Evolutionary conservation across 2,329 filamentous ascomycete species (phyloP).

Genomic region (Bipolaris cookei): DNA sequence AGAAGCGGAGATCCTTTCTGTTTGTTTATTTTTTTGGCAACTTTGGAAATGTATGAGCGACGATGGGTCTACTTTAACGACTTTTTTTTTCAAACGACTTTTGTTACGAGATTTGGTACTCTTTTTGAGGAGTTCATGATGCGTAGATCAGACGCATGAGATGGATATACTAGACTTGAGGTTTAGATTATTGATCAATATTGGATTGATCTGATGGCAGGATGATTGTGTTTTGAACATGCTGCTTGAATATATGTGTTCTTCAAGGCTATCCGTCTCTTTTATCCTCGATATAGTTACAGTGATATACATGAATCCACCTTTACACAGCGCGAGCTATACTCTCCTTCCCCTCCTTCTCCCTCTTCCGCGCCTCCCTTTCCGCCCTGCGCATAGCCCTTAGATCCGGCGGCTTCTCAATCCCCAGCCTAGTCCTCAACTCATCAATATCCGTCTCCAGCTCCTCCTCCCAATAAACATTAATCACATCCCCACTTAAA

Average conservation of each 20-base stretch:
- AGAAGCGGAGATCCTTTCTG: not conserved
- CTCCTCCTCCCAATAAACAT: conserved; percentile 98
- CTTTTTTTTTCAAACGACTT: not conserved
- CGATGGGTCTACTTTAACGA: not conserved
- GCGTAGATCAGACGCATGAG: conserved; percentile 5
- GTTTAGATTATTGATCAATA: conserved; percentile 5
- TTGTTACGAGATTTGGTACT: not conserved
- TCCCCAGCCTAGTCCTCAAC: conserved; percentile 75
- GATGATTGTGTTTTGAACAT: not conserved
- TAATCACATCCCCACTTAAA: conserved; percentile 79
- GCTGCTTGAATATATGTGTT: not conserved
- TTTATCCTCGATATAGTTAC: not conserved
- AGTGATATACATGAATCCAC: conserved; percentile 20
- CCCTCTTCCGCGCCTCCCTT: conserved; percentile 70
- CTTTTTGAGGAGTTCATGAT: not conserved
- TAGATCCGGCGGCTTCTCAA: conserved; percentile 88
- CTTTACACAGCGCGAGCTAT: conserved; percentile 27
- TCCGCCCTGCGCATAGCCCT: conserved; percentile 75
- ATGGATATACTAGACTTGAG: conserved; percentile 1
- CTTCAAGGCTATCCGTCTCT: not conserved
- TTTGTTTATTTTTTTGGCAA: not conserved
- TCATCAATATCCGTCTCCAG: conserved; percentile 81
- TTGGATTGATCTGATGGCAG: not conserved
- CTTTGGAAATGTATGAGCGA: not conserved
- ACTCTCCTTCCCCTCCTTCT: conserved; percentile 59